These are phyloP conservation scores for Tilletia horrida DNA, from an alignment of 1,284 basidiomycete species.

Conservation along the genomic window DNA sequence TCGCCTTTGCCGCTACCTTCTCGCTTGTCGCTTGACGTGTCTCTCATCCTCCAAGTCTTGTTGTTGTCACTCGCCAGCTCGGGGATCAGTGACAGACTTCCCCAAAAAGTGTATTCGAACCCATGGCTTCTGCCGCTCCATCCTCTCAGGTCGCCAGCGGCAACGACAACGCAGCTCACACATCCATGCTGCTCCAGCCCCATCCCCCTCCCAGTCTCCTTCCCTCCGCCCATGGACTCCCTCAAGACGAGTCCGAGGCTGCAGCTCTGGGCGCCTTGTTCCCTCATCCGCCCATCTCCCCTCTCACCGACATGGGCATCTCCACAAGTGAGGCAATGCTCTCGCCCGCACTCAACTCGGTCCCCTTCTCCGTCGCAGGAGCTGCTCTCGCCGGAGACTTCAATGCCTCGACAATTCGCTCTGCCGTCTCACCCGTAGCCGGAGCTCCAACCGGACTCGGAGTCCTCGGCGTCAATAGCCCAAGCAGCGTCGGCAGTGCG, in stretches of 20 bases:
- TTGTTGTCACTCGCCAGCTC: no score
- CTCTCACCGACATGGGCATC: slow-evolving; percentile 8
- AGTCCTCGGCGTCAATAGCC: neutral
- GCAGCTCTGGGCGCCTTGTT: neutral
- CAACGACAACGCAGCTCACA: no score
- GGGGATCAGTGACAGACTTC: no score
- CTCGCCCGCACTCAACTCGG: slow-evolving; percentile 4
- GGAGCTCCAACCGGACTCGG: neutral
- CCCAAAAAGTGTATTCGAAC: no score
- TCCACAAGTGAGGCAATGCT: neutral
- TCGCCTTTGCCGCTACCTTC: no score
- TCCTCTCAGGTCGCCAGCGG: no score
- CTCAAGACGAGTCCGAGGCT: neutral
- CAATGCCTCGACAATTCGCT: no score
- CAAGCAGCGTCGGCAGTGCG: no score
- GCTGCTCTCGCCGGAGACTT: neutral
- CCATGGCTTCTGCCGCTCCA: no score
- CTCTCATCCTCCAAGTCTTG: no score
- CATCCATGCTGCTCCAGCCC: neutral
- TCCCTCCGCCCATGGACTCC: neutral
- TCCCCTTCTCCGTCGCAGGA: neutral
- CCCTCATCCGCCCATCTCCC: neutral
- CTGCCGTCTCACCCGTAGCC: neutral
- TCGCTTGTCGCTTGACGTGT: no score
- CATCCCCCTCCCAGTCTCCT: neutral